phyloP scores from a whole-genome alignment of 179 eudicot genomes.

The Silene vulgaris region DNA sequence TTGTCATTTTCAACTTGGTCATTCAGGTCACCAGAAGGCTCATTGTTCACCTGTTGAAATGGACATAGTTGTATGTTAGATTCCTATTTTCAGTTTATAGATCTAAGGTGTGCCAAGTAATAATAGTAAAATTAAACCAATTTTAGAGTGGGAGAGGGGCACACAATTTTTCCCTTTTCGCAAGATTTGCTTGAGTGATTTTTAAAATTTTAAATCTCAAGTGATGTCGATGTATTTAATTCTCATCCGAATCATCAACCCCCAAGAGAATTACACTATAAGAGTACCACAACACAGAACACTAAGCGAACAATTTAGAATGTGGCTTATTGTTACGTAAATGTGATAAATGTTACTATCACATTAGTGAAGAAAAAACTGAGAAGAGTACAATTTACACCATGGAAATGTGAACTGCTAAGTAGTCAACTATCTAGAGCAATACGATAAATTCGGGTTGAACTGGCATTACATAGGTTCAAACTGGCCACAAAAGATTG shows the following conservation, averaged over 20 bases:
- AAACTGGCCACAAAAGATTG: no score
- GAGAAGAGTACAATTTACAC: neutral
- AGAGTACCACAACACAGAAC: neutral
- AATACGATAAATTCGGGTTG: neutral
- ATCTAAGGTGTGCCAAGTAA: neutral
- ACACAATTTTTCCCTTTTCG: neutral
- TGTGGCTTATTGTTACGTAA: neutral
- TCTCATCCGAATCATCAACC: neutral
- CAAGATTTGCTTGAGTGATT: neutral
- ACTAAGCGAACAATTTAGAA: neutral
- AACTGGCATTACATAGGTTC: no score
- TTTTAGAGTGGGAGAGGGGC: neutral
- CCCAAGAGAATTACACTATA: neutral
- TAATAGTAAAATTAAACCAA: neutral
- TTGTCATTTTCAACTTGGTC: slow-evolving; percentile 18
- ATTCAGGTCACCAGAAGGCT: slow-evolving; percentile 22
- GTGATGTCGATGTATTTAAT: neutral
- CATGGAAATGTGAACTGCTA: neutral
- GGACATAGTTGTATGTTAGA: neutral
- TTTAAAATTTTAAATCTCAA: neutral
- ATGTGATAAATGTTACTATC: neutral
- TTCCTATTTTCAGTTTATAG: neutral
- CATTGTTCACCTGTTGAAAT: slow-evolving; percentile 25
- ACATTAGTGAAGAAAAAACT: neutral
- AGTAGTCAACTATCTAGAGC: neutral